Percentiles rank a stretch among this genome's conserved stretches.
These are phyloP conservation scores for Pistacia atlantica DNA, from an alignment of 345 rosid species.

Conservation along the genomic window DNA sequence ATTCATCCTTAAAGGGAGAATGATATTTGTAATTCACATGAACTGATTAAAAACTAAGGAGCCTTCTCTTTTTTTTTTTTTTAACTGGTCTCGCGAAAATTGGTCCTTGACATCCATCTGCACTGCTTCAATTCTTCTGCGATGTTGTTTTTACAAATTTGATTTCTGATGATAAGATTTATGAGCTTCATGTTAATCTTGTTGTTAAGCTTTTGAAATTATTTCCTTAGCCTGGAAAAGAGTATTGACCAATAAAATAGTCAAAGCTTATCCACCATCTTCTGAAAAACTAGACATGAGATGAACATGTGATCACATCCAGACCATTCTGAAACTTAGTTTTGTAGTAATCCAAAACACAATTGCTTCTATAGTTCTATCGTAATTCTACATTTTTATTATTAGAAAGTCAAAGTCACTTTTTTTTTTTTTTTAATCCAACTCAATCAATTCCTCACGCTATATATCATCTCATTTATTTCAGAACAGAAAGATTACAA, in stretches of 20 bases:
- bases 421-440: no score
- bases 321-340: no score
- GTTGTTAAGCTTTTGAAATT: not conserved
- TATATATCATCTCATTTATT: no score
- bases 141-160: not conserved
- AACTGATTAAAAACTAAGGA: not conserved
- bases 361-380: no score
- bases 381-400: no score
- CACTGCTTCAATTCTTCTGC: not conserved
- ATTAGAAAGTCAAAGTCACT: no score
- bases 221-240: not conserved
- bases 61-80: not conserved
- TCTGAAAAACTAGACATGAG: no score
- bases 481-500: slow-evolving; percentile 28
- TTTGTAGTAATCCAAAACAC: no score
- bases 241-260: not conserved
- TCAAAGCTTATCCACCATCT: not conserved
- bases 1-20: not conserved
- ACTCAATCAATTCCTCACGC: no score
- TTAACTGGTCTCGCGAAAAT: not conserved
- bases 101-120: not conserved
- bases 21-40: not conserved
- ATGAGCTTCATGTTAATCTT: not conserved
- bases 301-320: no score
- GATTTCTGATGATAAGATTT: not conserved